Evolutionary conservation across 2,329 filamentous ascomycete genomes (phyloP).

Genomic region (Colletotrichum kahawae): DNA sequence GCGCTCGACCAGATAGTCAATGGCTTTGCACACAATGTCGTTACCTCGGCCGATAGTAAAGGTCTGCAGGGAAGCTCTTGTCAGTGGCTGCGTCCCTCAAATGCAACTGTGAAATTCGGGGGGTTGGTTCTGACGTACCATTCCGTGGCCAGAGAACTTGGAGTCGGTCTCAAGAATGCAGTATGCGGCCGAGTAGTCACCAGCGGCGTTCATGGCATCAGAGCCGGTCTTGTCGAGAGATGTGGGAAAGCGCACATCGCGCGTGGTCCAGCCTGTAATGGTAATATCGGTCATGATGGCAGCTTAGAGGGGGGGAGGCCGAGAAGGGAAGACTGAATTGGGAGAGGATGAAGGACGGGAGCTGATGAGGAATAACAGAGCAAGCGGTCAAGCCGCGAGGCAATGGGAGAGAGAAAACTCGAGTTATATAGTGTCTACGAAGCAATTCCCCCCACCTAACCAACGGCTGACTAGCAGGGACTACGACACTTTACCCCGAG

Average conservation of each 20-base stretch:
- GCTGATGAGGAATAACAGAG: background rate
- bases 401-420: background rate
- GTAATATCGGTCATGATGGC: constrained; percentile 62
- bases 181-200: constrained; percentile 94
- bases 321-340: background rate
- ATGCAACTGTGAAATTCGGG: background rate
- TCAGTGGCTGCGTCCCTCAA: background rate
- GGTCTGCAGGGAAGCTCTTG: constrained; percentile 45
- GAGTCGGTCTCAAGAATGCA: constrained; percentile 88
- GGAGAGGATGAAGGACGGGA: background rate
- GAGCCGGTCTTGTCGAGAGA: constrained; percentile 96
- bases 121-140: constrained; percentile 57
- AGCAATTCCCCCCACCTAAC: background rate
- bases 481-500: constrained; percentile 9
- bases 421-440: constrained; percentile 14
- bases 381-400: background rate
- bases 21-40: constrained; percentile 88
- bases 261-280: constrained; percentile 73
- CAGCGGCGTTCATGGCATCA: constrained; percentile 94
- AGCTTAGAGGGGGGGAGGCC: background rate
- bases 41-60: constrained; percentile 91
- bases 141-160: constrained; percentile 74
- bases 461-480: background rate
- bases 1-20: constrained; percentile 77
- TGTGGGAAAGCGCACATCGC: constrained; percentile 84